Conservation (phyloP, 345 rosid species). For the Noccaea caerulescens region DNA sequence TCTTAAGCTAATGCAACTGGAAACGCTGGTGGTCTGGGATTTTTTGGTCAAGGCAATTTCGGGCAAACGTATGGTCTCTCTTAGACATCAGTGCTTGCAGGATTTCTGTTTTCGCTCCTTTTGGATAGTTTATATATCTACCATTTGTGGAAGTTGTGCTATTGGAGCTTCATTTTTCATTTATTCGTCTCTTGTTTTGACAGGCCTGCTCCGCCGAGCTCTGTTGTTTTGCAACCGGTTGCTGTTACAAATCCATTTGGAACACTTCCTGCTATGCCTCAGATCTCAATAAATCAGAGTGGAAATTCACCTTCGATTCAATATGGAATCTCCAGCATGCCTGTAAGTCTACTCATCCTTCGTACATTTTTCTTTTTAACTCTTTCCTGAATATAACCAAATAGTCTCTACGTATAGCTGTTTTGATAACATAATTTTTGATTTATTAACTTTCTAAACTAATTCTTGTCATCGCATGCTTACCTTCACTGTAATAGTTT, state of each 20-base stretch:
- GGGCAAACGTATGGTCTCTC: constrained; percentile 65
- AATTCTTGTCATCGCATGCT: neutral
- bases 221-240: constrained; percentile 65
- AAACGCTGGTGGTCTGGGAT: constrained; percentile 56
- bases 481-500: neutral
- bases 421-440: neutral
- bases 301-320: constrained; percentile 83
- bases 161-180: neutral
- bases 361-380: constrained; percentile 3
- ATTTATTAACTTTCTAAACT: neutral
- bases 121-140: constrained; percentile 2
- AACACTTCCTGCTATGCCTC: constrained; percentile 95
- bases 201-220: constrained; percentile 65
- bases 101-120: constrained; percentile 15
- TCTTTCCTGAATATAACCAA: neutral
- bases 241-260: constrained; percentile 86
- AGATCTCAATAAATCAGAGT: constrained; percentile 79
- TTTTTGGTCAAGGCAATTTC: constrained; percentile 62
- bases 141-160: constrained; percentile 11
- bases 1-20: constrained; percentile 54
- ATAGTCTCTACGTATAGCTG: neutral
- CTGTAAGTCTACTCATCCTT: constrained; percentile 53
- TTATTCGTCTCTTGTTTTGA: constrained; percentile 14
- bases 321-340: constrained; percentile 93
- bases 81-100: constrained; percentile 23